Evolutionary conservation across 1,139 yeast genomes (phyloP), one percentile per base, ranked within the genome.

Genomic region (Scheffersomyces illinoinensis): DNA sequence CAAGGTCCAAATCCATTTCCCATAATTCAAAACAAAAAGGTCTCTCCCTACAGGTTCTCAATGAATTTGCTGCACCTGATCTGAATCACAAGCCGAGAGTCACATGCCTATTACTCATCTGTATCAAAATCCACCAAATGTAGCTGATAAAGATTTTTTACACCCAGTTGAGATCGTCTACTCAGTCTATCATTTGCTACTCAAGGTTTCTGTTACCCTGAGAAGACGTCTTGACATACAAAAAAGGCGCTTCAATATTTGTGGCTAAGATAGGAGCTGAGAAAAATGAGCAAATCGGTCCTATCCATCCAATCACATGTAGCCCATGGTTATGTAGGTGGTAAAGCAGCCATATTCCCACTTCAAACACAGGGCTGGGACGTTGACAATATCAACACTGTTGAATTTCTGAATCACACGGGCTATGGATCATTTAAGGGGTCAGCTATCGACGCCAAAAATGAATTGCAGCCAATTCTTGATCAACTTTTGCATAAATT

Each of bases 291-390:
- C 24, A 66, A 65, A 33, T 63, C 68, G 24, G 72, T 78, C 20
- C 72, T 79, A 55, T 75, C 81, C 14, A 74, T 79, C 19, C 82
- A 76, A 69, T 78, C 83, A 12, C 83, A 79, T 63, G 84, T 79
- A 3, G 75, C 73, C 8, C 83, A 79, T 62, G 84, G 84, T n/a
- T 78, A 81, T 61, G 83, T 79, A 18, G 83, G 85, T 17, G 75
- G 79, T 21, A 69, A 73, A 59, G 82, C 82, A 1, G 77, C 81
- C 3, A 71, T 75, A 0, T 80, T 79, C 62, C 83, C 84, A 1
- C 69, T 79, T 20, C 84, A 79, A 64, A 68, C 74, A 47, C 76
- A 72, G 55, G 83, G 83, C 17, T 79, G 83, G 83, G 78, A 77
- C 53, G 83, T 78, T 8, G 83, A 79, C 63, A 71, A 71, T 54